These are phyloP conservation scores for Didymella segeticola DNA, from an alignment of 2,329 filamentous ascomycete species.

Conservation along the genomic window DNA sequence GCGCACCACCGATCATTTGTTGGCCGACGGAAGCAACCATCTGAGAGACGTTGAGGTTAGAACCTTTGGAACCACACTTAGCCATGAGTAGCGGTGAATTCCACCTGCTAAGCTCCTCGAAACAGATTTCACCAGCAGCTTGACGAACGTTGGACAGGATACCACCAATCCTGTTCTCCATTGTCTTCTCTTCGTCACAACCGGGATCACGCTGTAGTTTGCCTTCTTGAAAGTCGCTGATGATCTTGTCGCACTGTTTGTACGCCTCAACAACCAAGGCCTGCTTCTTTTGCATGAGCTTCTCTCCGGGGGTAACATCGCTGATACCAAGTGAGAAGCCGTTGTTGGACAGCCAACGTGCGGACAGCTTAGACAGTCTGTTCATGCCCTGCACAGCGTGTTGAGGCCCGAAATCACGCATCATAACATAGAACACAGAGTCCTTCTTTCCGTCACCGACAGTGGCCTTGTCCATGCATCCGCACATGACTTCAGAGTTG, in stretches of 20 bases:
- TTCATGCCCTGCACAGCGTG: conserved; percentile 93
- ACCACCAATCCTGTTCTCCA: conserved; percentile 89
- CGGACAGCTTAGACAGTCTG: conserved; percentile 86
- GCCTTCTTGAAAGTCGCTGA: conserved; percentile 78
- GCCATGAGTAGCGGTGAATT: conserved; percentile 97
- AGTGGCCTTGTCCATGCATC: conserved; percentile 95
- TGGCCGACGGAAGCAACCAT: conserved; percentile 98
- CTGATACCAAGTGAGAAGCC: conserved; percentile 97
- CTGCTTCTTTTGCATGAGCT: conserved; percentile 75
- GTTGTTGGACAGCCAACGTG: conserved; percentile 84
- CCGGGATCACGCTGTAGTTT: conserved; percentile 86
- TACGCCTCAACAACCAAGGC: conserved; percentile 80
- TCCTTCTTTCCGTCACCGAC: conserved; percentile 98
- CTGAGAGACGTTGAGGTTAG: conserved; percentile 96
- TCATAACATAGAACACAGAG: conserved; percentile 94
- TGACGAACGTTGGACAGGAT: conserved; percentile 92
- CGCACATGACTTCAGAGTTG: conserved; percentile 97
- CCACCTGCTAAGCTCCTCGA: conserved; percentile 84
- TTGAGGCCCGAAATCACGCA: conserved; percentile 91
- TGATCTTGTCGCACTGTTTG: conserved; percentile 79
- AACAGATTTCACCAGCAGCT: conserved; percentile 88
- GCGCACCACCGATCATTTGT: conserved; percentile 93
- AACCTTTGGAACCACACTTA: conserved; percentile 95
- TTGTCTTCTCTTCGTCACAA: conserved; percentile 87
- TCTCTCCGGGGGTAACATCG: conserved; percentile 84